These are phyloP conservation scores for Hansfordia pulvinata DNA, from an alignment of 2,329 filamentous ascomycete species.

Conservation along the genomic window DNA sequence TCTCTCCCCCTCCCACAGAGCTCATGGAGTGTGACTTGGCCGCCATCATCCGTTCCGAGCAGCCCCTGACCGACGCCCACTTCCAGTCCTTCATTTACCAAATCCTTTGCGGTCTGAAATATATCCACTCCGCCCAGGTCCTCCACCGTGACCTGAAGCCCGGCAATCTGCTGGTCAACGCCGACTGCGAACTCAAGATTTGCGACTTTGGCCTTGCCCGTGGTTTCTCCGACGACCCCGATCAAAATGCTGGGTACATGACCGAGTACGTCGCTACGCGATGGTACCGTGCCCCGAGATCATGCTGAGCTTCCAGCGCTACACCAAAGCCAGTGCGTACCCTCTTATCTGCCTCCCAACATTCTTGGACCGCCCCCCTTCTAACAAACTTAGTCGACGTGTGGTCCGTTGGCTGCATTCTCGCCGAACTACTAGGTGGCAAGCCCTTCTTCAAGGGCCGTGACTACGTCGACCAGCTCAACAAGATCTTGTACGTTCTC, in stretches of 20 bases:
- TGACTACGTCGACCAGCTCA: slow-evolving; percentile 98
- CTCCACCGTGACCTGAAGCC: slow-evolving; percentile 95
- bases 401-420: slow-evolving; percentile 96
- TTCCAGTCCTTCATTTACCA: slow-evolving; percentile 99
- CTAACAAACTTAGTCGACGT: slow-evolving; percentile 63
- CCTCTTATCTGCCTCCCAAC: background rate
- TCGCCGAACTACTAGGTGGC: slow-evolving; percentile 88
- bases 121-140: slow-evolving; percentile 97
- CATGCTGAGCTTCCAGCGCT: slow-evolving; percentile 99
- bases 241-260: slow-evolving; percentile 99
- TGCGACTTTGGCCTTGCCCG: slow-evolving; percentile 94
- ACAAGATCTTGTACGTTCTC: slow-evolving; percentile 96
- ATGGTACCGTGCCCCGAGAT: slow-evolving; percentile 96
- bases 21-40: slow-evolving; percentile 98
- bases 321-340: slow-evolving; percentile 96
- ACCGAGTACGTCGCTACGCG: slow-evolving; percentile 97
- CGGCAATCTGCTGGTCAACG: slow-evolving; percentile 92
- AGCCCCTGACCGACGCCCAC: slow-evolving; percentile 93
- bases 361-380: background rate
- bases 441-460: slow-evolving; percentile 98
- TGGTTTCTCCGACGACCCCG: slow-evolving; percentile 92
- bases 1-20: slow-evolving; percentile 43
- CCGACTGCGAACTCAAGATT: slow-evolving; percentile 98
- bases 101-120: slow-evolving; percentile 96
- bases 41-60: slow-evolving; percentile 92